A percentile compares a stretch with the other conserved stretches of the same genome.
Evolutionary conservation across 192 early-diverging fungal genomes (phyloP).

Genomic region (Umbelopsis vinacea): DNA sequence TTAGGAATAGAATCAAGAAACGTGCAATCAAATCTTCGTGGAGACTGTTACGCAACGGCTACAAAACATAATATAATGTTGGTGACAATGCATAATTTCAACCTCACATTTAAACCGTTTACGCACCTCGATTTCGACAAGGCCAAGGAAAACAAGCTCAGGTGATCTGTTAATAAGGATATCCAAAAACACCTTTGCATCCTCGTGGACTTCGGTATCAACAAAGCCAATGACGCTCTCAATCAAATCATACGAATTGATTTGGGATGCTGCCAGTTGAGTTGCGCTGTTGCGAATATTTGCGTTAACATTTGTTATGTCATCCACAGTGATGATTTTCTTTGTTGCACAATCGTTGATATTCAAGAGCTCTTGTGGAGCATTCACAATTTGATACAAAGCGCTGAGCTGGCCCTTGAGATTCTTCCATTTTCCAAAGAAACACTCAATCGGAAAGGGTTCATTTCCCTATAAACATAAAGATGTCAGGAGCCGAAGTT

Average conservation of each 20-base stretch:
- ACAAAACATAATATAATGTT: neutral
- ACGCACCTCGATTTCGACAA: slow-evolving; percentile 68
- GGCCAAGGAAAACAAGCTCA: slow-evolving; percentile 73
- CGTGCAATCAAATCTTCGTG: slow-evolving; percentile 68
- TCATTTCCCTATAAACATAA: slow-evolving; percentile 50
- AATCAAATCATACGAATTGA: slow-evolving; percentile 77
- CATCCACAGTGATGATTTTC: slow-evolving; percentile 62
- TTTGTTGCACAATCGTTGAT: slow-evolving; percentile 52
- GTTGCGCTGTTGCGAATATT: slow-evolving; percentile 49
- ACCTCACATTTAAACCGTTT: neutral
- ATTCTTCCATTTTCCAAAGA: slow-evolving; percentile 80
- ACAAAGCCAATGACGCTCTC: slow-evolving; percentile 64
- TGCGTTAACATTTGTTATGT: slow-evolving; percentile 49
- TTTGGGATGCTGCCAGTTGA: slow-evolving; percentile 55
- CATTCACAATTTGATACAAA: slow-evolving; percentile 62
- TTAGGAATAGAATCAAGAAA: slow-evolving; percentile 68
- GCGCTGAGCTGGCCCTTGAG: slow-evolving; percentile 70
- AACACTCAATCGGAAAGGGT: slow-evolving; percentile 67
- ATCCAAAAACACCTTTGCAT: slow-evolving; percentile 69
- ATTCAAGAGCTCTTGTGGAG: slow-evolving; percentile 63
- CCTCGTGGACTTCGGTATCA: slow-evolving; percentile 60
- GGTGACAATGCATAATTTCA: neutral
- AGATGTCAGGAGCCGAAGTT: neutral
- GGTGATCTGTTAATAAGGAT: slow-evolving; percentile 62
- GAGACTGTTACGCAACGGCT: slow-evolving; percentile 28